Percentiles rank a stretch among this genome's conserved stretches.
These are phyloP conservation scores for Sequoia sempervirens DNA, from an alignment of 75 land plant species.

Conservation along the genomic window DNA sequence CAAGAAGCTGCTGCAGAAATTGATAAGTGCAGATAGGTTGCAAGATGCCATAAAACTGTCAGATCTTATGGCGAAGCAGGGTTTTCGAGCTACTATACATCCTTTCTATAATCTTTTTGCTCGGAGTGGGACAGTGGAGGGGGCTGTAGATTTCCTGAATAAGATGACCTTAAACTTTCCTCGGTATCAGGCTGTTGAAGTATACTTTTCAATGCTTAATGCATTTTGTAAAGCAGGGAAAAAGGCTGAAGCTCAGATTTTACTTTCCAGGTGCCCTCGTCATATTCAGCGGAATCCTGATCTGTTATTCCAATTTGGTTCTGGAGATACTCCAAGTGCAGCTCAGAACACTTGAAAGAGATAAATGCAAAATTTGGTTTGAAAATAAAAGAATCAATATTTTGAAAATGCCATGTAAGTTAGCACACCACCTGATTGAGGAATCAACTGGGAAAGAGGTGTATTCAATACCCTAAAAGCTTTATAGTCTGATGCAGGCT, in stretches of 20 bases:
- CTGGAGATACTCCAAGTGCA: constrained; percentile 14
- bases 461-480: not conserved
- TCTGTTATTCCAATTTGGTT: constrained; percentile 40
- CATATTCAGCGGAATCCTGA: constrained; percentile 47
- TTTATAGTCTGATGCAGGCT: not conserved
- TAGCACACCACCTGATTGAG: not conserved
- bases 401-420: not conserved
- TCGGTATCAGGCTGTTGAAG: constrained; percentile 16
- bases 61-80: constrained; percentile 42
- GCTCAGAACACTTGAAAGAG: not conserved
- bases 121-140: constrained; percentile 47
- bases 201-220: constrained; percentile 34
- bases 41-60: constrained; percentile 60
- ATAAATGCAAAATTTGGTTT: too few relatives aligned
- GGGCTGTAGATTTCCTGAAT: constrained; percentile 43
- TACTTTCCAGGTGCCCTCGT: constrained; percentile 61
- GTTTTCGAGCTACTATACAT: constrained; percentile 47
- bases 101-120: constrained; percentile 42
- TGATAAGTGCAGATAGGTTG: constrained; percentile 34
- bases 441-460: not conserved
- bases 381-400: not conserved
- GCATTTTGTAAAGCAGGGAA: constrained; percentile 55
- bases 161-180: constrained; percentile 23
- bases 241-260: constrained; percentile 49
- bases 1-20: constrained; percentile 36